Evolutionary conservation across 2,329 filamentous ascomycete genomes (phyloP).

Genomic region (Pseudocercospora pini-densiflorae): DNA sequence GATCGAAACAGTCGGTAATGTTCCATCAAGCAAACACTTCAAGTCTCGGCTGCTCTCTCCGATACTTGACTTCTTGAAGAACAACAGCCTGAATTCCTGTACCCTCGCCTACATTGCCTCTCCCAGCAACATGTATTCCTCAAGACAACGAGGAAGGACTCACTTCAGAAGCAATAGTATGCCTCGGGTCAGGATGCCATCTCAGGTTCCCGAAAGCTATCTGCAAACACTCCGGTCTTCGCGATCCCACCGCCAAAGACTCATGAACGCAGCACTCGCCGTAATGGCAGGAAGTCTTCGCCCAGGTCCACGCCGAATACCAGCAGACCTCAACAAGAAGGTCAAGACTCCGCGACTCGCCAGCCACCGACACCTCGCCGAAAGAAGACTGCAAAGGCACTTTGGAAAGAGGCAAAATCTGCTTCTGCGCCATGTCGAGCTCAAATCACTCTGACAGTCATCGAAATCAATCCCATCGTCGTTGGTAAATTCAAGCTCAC

Average conservation of each 20-base stretch:
- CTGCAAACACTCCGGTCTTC: background rate
- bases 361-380: background rate
- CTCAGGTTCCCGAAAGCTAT: too few relatives aligned
- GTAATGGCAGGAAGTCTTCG: background rate
- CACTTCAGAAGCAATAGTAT: background rate
- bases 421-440: background rate
- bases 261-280: background rate
- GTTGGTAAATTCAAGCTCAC: background rate
- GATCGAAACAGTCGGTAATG: background rate
- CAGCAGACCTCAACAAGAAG: background rate
- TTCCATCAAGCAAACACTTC: background rate
- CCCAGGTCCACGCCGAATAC: background rate
- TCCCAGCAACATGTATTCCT: background rate
- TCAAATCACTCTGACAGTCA: background rate
- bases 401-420: background rate
- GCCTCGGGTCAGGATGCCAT: background rate
- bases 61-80: background rate
- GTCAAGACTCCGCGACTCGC: background rate
- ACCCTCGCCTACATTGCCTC: background rate
- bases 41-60: background rate
- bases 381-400: background rate
- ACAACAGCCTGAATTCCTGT: background rate
- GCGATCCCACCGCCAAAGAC: background rate
- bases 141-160: background rate
- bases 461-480: background rate